These are phyloP conservation scores for Porphyrellus cyaneotinctus DNA, from an alignment of 768 basidiomycete genomes.

Conservation along the genomic window DNA sequence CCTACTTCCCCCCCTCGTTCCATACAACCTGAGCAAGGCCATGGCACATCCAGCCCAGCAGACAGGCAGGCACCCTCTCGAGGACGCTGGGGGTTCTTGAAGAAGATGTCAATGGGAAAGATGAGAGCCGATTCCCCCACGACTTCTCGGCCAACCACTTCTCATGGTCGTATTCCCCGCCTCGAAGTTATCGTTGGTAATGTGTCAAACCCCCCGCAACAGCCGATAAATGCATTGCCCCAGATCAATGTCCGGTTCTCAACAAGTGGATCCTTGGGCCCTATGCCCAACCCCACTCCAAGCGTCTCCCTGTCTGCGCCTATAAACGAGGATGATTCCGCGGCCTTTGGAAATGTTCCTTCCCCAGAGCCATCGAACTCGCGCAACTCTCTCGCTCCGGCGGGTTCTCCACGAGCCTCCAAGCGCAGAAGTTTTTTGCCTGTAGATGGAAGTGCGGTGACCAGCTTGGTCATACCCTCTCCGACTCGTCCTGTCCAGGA, in stretches of 20 bases:
- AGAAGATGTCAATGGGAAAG: constrained; percentile 98
- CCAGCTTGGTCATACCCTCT: constrained; percentile 61
- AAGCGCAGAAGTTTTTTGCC: constrained; percentile 90
- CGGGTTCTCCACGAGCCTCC: constrained; percentile 44
- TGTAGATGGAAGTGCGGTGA: constrained; percentile 60
- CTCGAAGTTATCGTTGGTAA: constrained; percentile 16
- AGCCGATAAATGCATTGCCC: constrained; percentile 44
- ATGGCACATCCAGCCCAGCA: constrained; percentile 17
- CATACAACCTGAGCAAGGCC: constrained; percentile 10
- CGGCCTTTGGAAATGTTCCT: constrained; percentile 2
- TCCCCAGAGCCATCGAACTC: constrained; percentile 6
- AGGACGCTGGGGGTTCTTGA: constrained; percentile 91
- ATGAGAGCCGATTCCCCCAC: constrained; percentile 63
- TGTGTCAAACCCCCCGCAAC: constrained; percentile 24
- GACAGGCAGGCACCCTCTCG: constrained; percentile 27
- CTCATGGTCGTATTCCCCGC: constrained; percentile 18
- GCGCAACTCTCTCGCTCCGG: constrained; percentile 38
- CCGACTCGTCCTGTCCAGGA: constrained; percentile 57
- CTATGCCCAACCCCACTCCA: constrained; percentile 37
- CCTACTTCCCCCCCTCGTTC: constrained; percentile 27
- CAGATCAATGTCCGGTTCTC: constrained; percentile 72
- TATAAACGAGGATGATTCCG: constrained; percentile 19
- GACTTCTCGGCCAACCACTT: constrained; percentile 36
- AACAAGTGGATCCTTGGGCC: constrained; percentile 59
- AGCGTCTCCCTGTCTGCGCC: constrained; percentile 26